Evolutionary conservation across 2,329 filamentous ascomycete genomes (phyloP).

Genomic region (Alternaria infectoria): DNA sequence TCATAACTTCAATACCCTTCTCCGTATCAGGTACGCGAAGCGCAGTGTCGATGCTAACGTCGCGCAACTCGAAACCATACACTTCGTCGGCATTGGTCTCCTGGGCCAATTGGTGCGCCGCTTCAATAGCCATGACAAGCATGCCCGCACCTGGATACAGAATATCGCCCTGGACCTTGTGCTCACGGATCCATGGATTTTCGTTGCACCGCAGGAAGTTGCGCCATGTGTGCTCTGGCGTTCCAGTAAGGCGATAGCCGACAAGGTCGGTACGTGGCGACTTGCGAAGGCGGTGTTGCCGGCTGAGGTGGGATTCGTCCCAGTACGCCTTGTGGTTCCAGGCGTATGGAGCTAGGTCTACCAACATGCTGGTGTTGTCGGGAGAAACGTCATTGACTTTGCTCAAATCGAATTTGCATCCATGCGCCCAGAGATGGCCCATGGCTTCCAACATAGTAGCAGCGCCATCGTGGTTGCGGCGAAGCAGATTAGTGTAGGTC

Average conservation of each 20-base stretch:
- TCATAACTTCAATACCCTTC: conserved; percentile 12
- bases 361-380: neutral
- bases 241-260: conserved; percentile 6
- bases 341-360: conserved; percentile 6
- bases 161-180: conserved; percentile 29
- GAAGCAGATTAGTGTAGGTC: neutral
- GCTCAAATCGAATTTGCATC: conserved; percentile 1
- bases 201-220: conserved; percentile 13
- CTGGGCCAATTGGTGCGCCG: conserved; percentile 1
- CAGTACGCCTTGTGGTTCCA: conserved; percentile 11
- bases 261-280: conserved; percentile 5
- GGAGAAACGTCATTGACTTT: neutral
- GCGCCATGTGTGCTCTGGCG: conserved; percentile 9
- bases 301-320: conserved; percentile 4
- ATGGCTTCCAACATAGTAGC: conserved; percentile 3
- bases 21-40: conserved; percentile 10
- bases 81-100: conserved; percentile 3
- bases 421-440: conserved; percentile 7
- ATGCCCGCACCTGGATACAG: conserved; percentile 56
- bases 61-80: conserved; percentile 1
- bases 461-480: conserved; percentile 3
- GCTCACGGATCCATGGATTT: conserved; percentile 21
- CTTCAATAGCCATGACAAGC: conserved; percentile 48
- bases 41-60: conserved; percentile 5
- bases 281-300: conserved; percentile 4